Base-by-base conservation (phyloP, 495 filamentous ascomycete genomes). In the Hypoxylon crocopeplum region DNA sequence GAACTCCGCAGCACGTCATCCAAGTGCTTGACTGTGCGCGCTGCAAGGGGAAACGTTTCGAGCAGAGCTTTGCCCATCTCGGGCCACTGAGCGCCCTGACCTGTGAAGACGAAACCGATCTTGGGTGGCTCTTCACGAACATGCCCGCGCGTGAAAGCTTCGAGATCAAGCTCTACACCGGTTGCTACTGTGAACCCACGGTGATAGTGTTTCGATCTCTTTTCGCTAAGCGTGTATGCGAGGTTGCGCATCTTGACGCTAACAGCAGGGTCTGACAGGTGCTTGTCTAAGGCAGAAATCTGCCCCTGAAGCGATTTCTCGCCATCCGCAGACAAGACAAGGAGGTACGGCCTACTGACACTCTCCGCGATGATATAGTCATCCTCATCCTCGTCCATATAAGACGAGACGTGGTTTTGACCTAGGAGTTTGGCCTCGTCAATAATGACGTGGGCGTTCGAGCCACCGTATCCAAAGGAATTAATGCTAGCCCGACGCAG, bases 401-500 rank as follows among this genome's bases (percentile, higher is more conserved):
- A 27, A 4, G 24, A 27, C 3, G 24, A 27, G 8, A 27, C 8
- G 24, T 4, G 8, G 24, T 27, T 27, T 8, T 0, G 0, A 13
- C 11, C 2, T 15, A 25, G 10, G 30, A 22, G 13, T 29, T 36
- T n/a, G 11, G 47, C 17, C 10, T 51, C 24, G 29, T 84, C 80
- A 0, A 86, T 10, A 13, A 86, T 70, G 4, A 56, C 73, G 48
- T 87, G 83, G 2, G 79, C 78, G 48, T 85, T 85, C 12, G 76
- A 62, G 2, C 84, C 82, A 1, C 83, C 82, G 49, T 72, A 82
- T 0, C 84, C 82, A 38, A 82, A 86, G 3, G 72, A 80, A 49
- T 82, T 85, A n/a, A 86, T 69, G 20, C 76, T 79, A 0, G 73
- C 74, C 21, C 82, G 71, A 12, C 33, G 20, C 19, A 37, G 4